Evolutionary conservation across 768 basidiomycete genomes (phyloP).

Genomic region (Kwoniella heveanensis): DNA sequence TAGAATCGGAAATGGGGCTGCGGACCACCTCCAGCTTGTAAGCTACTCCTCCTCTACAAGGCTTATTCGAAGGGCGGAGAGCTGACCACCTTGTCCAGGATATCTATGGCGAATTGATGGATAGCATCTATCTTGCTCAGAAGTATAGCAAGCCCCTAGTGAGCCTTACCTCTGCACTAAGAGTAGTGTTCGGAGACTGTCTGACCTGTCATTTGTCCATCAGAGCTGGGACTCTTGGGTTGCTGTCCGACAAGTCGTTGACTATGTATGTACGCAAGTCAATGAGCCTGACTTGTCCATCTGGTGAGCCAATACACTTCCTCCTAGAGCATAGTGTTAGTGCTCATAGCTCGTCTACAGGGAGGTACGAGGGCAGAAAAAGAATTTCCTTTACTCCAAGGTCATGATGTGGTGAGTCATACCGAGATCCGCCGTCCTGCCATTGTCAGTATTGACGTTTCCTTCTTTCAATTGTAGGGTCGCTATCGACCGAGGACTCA

Average conservation of each 20-base stretch:
- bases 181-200: not conserved
- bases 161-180: conserved; percentile 26
- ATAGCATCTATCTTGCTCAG: conserved; percentile 94
- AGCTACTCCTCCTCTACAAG: conserved; percentile 22
- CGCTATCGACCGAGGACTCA: conserved; percentile 89
- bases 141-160: conserved; percentile 67
- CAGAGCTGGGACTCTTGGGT: conserved; percentile 57
- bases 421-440: not conserved
- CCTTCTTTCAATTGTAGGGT: conserved; percentile 64
- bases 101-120: conserved; percentile 92
- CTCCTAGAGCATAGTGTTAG: not conserved
- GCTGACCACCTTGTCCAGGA: conserved; percentile 74
- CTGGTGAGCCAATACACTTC: conserved; percentile 35
- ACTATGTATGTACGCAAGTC: conserved; percentile 68
- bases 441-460: not conserved
- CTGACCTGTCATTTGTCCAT: not conserved
- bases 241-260: conserved; percentile 56
- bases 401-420: conserved; percentile 82
- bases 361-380: conserved; percentile 78
- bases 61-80: too few species aligned
- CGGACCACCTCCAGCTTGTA: conserved; percentile 86
- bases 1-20: conserved; percentile 89
- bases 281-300: conserved; percentile 76
- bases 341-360: conserved; percentile 53
- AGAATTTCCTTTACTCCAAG: conserved; percentile 91